These are phyloP conservation scores for Dactylorhiza incarnata DNA, from an alignment of 106 monocot genomes.

Conservation along the genomic window DNA sequence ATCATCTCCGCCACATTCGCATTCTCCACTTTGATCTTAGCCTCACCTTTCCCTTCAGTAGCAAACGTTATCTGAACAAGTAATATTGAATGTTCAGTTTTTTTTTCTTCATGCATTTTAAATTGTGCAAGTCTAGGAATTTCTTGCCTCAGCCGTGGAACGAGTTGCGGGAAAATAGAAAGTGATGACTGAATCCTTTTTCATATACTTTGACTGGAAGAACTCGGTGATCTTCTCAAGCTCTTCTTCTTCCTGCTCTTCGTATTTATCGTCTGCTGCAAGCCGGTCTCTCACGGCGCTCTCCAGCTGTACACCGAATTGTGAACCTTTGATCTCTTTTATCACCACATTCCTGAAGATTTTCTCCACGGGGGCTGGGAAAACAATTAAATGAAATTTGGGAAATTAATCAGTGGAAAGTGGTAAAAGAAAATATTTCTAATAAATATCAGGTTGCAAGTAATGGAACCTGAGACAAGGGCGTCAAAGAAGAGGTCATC, in stretches of 20 bases:
- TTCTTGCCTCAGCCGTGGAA: slow-evolving; percentile 38
- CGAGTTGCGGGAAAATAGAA: slow-evolving; percentile 43
- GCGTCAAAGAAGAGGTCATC: slow-evolving; percentile 76
- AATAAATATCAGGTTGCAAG: not conserved
- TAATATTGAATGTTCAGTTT: too few species aligned
- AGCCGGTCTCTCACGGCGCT: slow-evolving; percentile 63
- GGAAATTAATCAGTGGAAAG: not conserved
- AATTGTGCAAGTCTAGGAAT: not conserved
- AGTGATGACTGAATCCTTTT: slow-evolving; percentile 55
- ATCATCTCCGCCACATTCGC: slow-evolving; percentile 69
- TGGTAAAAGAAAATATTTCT: not conserved
- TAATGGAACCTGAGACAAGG: slow-evolving; percentile 45
- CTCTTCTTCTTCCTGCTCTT: slow-evolving; percentile 77
- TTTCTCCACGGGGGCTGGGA: slow-evolving; percentile 62
- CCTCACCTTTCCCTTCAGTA: slow-evolving; percentile 50
- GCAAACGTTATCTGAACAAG: slow-evolving; percentile 66
- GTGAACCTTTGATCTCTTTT: slow-evolving; percentile 92
- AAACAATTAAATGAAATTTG: not conserved
- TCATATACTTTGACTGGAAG: slow-evolving; percentile 81
- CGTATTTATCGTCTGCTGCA: slow-evolving; percentile 59
- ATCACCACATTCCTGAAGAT: slow-evolving; percentile 66
- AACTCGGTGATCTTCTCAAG: slow-evolving; percentile 68
- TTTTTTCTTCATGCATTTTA: not conserved
- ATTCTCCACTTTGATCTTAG: slow-evolving; percentile 61
- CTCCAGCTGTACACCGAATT: slow-evolving; percentile 80